Conservation (phyloP, 352 stramenopile genomes). For the Phytopythium aichiense region DNA sequence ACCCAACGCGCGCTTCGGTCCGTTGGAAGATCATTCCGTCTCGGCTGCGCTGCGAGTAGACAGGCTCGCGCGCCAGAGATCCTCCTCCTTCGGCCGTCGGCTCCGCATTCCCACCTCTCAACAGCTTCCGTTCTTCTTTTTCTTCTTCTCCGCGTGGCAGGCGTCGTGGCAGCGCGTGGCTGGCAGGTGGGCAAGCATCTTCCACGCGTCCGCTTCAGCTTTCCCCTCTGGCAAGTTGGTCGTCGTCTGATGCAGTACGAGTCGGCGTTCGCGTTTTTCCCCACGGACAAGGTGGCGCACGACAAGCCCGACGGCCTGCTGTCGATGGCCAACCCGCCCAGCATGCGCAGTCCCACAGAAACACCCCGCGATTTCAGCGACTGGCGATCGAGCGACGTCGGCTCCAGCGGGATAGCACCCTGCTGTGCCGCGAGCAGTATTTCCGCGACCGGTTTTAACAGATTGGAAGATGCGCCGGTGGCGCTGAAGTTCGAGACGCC, state of each 20-base stretch:
- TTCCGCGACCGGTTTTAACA: neutral
- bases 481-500: neutral
- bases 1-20: neutral
- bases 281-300: neutral
- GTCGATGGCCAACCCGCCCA: neutral
- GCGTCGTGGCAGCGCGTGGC: no score
- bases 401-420: neutral
- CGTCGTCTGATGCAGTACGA: constrained; percentile 4
- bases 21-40: constrained; percentile 6
- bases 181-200: no score
- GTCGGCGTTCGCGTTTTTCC: constrained; percentile 2
- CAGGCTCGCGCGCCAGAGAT: neutral
- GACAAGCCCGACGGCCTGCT: neutral
- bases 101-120: neutral
- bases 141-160: no score
- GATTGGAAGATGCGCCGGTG: neutral
- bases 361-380: constrained; percentile 2
- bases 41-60: neutral
- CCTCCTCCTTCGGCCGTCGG: neutral
- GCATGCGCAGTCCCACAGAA: neutral
- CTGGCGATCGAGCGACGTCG: neutral
- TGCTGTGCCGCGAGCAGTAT: neutral
- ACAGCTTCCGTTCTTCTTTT: neutral
- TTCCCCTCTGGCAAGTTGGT: neutral
- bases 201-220: neutral